These are phyloP conservation scores for Populus euphratica DNA, from an alignment of 345 rosid species.

Conservation along the genomic window DNA sequence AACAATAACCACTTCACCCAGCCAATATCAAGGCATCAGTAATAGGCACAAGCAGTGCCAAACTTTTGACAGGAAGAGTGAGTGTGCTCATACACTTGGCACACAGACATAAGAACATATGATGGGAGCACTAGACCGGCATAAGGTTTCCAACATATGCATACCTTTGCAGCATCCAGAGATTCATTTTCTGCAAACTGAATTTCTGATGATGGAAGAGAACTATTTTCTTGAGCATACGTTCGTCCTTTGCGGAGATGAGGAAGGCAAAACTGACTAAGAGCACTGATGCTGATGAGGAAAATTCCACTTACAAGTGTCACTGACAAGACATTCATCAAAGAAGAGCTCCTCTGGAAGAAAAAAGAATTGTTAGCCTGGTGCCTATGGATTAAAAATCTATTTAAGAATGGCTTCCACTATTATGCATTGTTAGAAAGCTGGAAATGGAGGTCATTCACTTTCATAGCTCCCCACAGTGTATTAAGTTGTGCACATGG, in stretches of 20 bases:
- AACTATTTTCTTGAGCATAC: constrained; percentile 25
- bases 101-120: too few species aligned
- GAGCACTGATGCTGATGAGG: constrained; percentile 41
- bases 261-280: constrained; percentile 45
- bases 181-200: constrained; percentile 32
- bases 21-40: background rate
- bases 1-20: background rate
- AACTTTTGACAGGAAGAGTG: background rate
- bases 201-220: constrained; percentile 38
- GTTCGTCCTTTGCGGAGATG: constrained; percentile 36
- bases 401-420: background rate
- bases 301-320: constrained; percentile 66
- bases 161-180: constrained; percentile 52
- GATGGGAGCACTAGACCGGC: background rate
- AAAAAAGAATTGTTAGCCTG: constrained; percentile 14
- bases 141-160: background rate
- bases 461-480: too few species aligned
- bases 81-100: background rate
- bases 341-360: constrained; percentile 54
- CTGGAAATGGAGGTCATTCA: too few species aligned
- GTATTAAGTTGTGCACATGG: too few species aligned
- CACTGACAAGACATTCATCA: constrained; percentile 48
- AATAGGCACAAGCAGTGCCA: background rate
- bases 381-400: background rate
- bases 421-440: background rate